Evolutionary conservation across 331 rosid genomes (phyloP), one percentile per base, ranked within the genome.

Genomic region (Saraca asoca): DNA sequence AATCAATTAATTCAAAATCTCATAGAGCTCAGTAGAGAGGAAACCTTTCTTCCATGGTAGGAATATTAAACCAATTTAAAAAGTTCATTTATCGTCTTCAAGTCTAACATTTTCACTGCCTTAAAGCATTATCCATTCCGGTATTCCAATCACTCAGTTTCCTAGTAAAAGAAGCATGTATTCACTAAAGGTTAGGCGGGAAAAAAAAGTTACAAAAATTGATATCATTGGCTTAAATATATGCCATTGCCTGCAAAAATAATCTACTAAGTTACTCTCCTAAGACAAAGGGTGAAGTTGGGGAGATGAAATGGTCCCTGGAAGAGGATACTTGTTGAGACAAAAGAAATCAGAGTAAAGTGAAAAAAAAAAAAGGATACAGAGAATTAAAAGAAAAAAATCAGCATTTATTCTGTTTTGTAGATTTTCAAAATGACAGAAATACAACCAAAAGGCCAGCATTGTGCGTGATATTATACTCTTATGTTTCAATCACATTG

Each of bases 401-500:
- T 14, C 12, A 7, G 33, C 2, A 12, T 34, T 64, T 19, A 33
- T 46, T 38, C 58, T 33, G 39, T 49, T 51, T 6, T 43, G n/a
- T n/a, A 45, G 48, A 51, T 20, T 12, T 17, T 20, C 9, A 52
- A 31, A 70, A 12, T 33, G 34, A 15, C 39, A 9, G 48, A 62
- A 9, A 31, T 51, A 64, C 16, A 31, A 69, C 1, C 29, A 34
- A 69, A 56, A 63, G 57, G 58, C 20, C 45, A 39, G 20, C 31
- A 42, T 14, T 17, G 11, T n/a, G 17, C 53, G 42, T 13, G 19
- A 56, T 5, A 39, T 39, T 37, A 14, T 35, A 62, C 14, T 48
- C 53, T 57, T 62, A 49, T 19, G n/a, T 64, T 39, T 31, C n/a
- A 35, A 15, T 7, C 49, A 57, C 8, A 64, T 51, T 43, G 49